Percentiles rank a stretch among this genome's conserved stretches.
These are phyloP conservation scores for Claviceps quebecensis DNA, from an alignment of 2,329 filamentous ascomycete genomes.

Conservation along the genomic window DNA sequence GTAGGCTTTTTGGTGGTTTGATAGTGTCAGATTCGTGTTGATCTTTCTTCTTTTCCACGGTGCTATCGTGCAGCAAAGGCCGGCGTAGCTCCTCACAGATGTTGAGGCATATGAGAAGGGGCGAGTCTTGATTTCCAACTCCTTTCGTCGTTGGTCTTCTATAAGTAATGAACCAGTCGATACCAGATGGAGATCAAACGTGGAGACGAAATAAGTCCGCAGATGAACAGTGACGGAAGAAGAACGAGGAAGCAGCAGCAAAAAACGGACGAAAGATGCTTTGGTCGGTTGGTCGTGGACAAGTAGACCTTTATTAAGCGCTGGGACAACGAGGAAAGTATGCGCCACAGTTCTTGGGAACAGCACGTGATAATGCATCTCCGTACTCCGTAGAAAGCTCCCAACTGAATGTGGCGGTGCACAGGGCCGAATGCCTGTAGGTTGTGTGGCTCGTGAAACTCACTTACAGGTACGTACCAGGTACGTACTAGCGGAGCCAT, in stretches of 20 bases:
- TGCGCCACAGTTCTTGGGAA: constrained; percentile 1
- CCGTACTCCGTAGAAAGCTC: background rate
- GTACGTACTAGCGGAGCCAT: background rate
- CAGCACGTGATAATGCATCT: background rate
- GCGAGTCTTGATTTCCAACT: background rate
- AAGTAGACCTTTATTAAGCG: background rate
- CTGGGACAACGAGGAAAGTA: background rate
- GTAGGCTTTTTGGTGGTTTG: background rate
- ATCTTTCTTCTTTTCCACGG: background rate
- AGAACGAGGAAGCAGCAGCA: background rate
- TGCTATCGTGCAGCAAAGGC: background rate
- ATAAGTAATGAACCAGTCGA: background rate
- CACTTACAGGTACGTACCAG: background rate
- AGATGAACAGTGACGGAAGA: background rate
- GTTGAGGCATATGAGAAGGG: constrained; percentile 1
- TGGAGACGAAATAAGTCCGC: background rate
- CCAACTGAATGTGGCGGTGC: constrained; percentile 5
- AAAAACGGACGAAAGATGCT: background rate
- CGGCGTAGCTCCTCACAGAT: constrained; percentile 1
- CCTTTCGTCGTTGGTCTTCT: background rate
- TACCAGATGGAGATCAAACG: background rate
- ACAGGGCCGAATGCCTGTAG: background rate
- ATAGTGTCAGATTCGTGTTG: background rate
- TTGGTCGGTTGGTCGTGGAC: background rate
- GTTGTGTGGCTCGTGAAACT: background rate